Base-by-base conservation (phyloP, 805 yeast genomes). In the Metschnikowia santaceciliae region DNA sequence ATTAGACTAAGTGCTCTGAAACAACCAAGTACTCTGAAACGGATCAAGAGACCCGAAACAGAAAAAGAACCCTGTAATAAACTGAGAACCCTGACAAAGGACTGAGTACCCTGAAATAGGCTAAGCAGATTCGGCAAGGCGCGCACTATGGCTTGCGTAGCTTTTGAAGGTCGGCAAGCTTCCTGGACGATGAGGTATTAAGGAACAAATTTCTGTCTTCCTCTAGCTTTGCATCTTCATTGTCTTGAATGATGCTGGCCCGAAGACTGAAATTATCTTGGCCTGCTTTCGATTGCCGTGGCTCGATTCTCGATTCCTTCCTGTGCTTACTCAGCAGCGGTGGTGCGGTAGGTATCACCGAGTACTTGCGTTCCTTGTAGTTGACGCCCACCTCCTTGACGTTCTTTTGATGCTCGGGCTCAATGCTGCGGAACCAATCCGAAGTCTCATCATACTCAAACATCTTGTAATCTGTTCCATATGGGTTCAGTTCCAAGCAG, bases 381-480 rank as follows among this genome's bases (percentile, higher is more conserved):
- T 82, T 77, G n/a, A 86, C 82, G 0, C 87, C 89, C 37, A 84
- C 83, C 62, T 86, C 88, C 59, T 79, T 79, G 33, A 86, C 82
- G 57, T 80, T 86, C 68, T 76, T 79, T 55, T 72, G 72, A 57
- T 79, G 82, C 39, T 77, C 81, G 13, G 63, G 71, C 51, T 78
- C 79, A 3, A 90, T 84, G 60, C 86, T 81, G 49, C 72, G 78
- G 70, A 92, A 92, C 85, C 89, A 82, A 64, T 90, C 91, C 38
- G 77, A 68, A 2, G 68, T 69, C 58, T 91, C 97, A 60, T 88
- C 86, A 69, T 85, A 92, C 65, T 90, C 96, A 69, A 85, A 92
- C 65, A 91, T 75, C 13, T 86, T 80, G 90, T 96, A 92, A 54
- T 90, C 95, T 2, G 95, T 96, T 2, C 98, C 98, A 67, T 90